These are phyloP conservation scores for Aulographum hederae DNA, from an alignment of 2,329 filamentous ascomycete genomes.

Conservation along the genomic window DNA sequence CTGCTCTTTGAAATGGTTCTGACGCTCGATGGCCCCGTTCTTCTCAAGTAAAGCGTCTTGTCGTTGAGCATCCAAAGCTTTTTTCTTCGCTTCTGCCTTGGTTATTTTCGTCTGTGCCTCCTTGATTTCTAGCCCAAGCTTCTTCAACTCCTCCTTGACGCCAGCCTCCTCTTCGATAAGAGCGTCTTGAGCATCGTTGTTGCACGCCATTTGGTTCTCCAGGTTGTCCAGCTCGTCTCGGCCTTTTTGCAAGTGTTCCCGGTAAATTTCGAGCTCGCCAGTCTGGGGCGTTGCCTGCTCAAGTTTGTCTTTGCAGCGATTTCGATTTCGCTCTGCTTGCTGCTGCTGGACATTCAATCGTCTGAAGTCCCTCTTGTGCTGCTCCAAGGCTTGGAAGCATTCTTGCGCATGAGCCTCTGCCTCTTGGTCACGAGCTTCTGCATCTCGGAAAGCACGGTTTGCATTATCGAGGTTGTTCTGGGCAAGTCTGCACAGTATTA, in stretches of 20 bases:
- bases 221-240: conserved; percentile 15
- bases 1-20: conserved; percentile 16
- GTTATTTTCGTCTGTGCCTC: too few relatives aligned
- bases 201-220: conserved; percentile 5
- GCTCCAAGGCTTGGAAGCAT: too few relatives aligned
- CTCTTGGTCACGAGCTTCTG: too few relatives aligned
- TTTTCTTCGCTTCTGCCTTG: conserved; percentile 5
- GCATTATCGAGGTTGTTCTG: too few relatives aligned
- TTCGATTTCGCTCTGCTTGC: conserved; percentile 22
- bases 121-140: not conserved
- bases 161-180: conserved; percentile 14
- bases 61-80: conserved; percentile 15
- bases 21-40: conserved; percentile 19
- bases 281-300: conserved; percentile 13
- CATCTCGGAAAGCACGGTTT: too few relatives aligned
- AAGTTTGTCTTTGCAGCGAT: conserved; percentile 29
- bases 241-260: not conserved
- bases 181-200: not conserved
- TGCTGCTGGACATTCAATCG: too few relatives aligned
- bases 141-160: conserved; percentile 11
- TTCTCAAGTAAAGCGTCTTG: conserved; percentile 20
- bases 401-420: too few relatives aligned
- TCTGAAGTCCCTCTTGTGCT: too few relatives aligned
- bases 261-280: not conserved
- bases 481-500: too few relatives aligned